phyloP scores from a whole-genome alignment of 2,329 filamentous ascomycete genomes.

The Ophiostoma pallidulum region DNA sequence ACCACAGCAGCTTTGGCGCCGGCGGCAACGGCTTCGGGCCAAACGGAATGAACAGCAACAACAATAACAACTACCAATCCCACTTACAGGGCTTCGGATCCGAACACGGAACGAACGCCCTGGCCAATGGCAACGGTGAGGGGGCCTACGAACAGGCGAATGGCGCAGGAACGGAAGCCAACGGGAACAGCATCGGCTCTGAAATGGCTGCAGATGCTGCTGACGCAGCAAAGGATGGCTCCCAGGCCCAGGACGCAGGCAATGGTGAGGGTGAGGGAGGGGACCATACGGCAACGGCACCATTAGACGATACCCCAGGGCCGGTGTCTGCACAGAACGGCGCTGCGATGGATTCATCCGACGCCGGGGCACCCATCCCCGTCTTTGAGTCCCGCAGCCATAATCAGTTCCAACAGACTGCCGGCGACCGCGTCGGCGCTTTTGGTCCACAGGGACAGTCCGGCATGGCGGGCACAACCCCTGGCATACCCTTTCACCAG shows the following conservation, averaged over 20 bases:
- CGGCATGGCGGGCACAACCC: neutral
- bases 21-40: conserved; percentile 7
- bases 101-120: neutral
- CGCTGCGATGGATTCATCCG: conserved; percentile 4
- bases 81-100: conserved; percentile 4
- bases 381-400: conserved; percentile 8
- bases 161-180: neutral
- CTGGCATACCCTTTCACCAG: neutral
- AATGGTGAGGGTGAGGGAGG: too few species aligned
- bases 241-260: neutral
- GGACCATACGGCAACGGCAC: too few species aligned
- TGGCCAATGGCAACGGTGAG: neutral
- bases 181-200: neutral
- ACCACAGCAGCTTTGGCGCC: conserved; percentile 20
- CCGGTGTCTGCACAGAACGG: conserved; percentile 5
- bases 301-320: too few species aligned
- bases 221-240: neutral
- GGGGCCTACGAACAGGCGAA: too few species aligned
- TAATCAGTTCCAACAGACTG: neutral
- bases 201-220: neutral
- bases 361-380: conserved; percentile 1
- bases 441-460: conserved; percentile 1
- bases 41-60: conserved; percentile 1
- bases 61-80: neutral
- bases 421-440: neutral